A percentile compares a stretch with the other conserved stretches of the same genome.
These are phyloP conservation scores for Obelidium mucronatum DNA, from an alignment of 192 early-diverging fungal species.

Conservation along the genomic window DNA sequence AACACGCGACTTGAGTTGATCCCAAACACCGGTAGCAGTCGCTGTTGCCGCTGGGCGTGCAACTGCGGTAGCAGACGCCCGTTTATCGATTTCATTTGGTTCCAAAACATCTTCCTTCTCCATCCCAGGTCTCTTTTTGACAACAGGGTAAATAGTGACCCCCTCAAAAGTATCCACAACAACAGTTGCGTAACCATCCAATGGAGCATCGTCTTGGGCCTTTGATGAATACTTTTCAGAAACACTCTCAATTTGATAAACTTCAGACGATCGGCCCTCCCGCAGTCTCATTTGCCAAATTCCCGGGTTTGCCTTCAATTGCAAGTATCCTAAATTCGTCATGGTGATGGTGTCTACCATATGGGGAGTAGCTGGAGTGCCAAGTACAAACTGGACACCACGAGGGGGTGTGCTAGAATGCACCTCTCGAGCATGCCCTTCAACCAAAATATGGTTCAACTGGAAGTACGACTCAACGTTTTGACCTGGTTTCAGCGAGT, in stretches of 20 bases:
- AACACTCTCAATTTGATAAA: conserved; percentile 78
- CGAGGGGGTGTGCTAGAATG: conserved; percentile 78
- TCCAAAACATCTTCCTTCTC: conserved; percentile 78
- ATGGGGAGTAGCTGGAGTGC: conserved; percentile 61
- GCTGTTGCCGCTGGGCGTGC: neutral
- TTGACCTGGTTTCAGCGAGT: conserved; percentile 24
- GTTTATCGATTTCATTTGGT: conserved; percentile 21
- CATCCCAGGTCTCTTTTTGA: conserved; percentile 82
- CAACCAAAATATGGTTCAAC: conserved; percentile 85
- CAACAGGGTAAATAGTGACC: conserved; percentile 77
- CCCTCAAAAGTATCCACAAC: conserved; percentile 84
- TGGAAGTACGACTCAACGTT: conserved; percentile 80
- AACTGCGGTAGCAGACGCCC: neutral
- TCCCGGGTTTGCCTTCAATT: conserved; percentile 93
- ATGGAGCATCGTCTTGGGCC: conserved; percentile 9
- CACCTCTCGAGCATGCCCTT: conserved; percentile 85
- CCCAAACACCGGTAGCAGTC: conserved; percentile 50
- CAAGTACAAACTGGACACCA: conserved; percentile 89
- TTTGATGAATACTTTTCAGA: conserved; percentile 32
- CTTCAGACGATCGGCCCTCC: conserved; percentile 79
- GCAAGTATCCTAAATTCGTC: conserved; percentile 98
- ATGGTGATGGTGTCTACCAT: conserved; percentile 95
- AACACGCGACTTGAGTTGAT: conserved; percentile 52
- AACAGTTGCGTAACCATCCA: conserved; percentile 59
- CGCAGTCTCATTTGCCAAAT: conserved; percentile 84